Base-by-base conservation (phyloP, 805 yeast genomes). In the Saturnispora sekii region DNA sequence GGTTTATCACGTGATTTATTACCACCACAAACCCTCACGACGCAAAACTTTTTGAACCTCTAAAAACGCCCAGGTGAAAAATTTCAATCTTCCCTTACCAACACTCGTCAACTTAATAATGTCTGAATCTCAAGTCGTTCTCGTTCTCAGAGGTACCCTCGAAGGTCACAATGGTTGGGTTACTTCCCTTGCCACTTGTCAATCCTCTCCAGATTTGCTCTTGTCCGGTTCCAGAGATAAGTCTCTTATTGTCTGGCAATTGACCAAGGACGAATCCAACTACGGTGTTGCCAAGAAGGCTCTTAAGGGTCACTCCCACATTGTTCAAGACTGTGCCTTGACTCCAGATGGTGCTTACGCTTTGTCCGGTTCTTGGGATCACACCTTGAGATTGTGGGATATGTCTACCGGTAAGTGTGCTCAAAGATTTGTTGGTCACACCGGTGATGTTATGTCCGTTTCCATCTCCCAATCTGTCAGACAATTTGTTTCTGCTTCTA, bases 131-230 rank as follows among this genome's bases (percentile, higher is more conserved):
- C 82, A 78, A 73, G 97, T 89, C 85, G 95, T 89, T 81, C 81
- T 90, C 78, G 96, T 90, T 73, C 85, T 93, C 73, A 89, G 97
- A 83, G 99, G 97, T 72, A 86, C 97, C 81, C 84, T 93, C 71
- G 97, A 90, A 78, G 76, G 87, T 67, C 87, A 81, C 81, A 79
- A 77, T 74, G 87, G 87, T 67, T 90, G 97, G 97, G 98, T 93
- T 67, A 93, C 98, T 59, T 80, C 96, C 70, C 79, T 93, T 65
- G 95, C 97, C 74, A 93, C 97, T 76, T 82, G 95, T 69, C 84
- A 88, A 66, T 88, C 89, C 69, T 86, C 88, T 81, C 98, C 98
- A 74, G 96, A 93, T 74, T 76, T 93, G 68, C 81, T 93, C 67
- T 79, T 93, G 72, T 93, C 98, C 67, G 96, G 90, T 70, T 90